Evolutionary conservation across 2,329 filamentous ascomycete species (phyloP), one percentile per base, ranked within the genome.

Genomic region (Colletotrichum higginsianum): DNA sequence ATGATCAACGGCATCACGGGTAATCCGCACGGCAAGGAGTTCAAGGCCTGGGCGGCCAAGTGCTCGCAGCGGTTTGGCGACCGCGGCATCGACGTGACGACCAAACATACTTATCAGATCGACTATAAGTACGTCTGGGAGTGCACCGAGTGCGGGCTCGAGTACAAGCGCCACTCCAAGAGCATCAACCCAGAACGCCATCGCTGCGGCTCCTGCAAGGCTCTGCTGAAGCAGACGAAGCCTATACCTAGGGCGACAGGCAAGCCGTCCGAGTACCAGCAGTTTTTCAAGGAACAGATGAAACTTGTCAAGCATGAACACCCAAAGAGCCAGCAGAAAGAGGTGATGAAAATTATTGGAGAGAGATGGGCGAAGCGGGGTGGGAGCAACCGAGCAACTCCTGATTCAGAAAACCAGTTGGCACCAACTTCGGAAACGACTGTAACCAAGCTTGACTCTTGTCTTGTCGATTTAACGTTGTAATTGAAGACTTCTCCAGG

Each of bases 71-170:
- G 85, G 0, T 93, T 95, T 75, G 86, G 84, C 2, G 79, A 87
- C 57, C 85, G 89, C 3, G 91, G 90, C 4, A 88, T 98, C 53
- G 83, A 91, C 44, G 94, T 98, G 23, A 98, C 95, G 1, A 98
- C 95, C 0, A 97, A 94, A 78, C 96, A 99, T 81, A 89, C 86
- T 42, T 99, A 98, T 80, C 89, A 92, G 61, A 98, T 98, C 77
- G 92, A 95, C 76, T 98, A 94, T 84, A 97, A 96, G 83, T 99
- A 96, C 79, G 83, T 95, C 23, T 98, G 96, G 96, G 85, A 88
- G 52, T 98, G 96, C 79, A 83, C 76, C 21, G 83, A 78, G 3
- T 98, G 96, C 78, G 87, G 85, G 0, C 83, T 88, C 42, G 91
- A 93, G 79, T 97, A 93, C 80, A 93, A 95, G 78, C 87, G 96